Evolutionary conservation across 306 rosid species (phyloP).

Genomic region (Inga oerstediana): DNA sequence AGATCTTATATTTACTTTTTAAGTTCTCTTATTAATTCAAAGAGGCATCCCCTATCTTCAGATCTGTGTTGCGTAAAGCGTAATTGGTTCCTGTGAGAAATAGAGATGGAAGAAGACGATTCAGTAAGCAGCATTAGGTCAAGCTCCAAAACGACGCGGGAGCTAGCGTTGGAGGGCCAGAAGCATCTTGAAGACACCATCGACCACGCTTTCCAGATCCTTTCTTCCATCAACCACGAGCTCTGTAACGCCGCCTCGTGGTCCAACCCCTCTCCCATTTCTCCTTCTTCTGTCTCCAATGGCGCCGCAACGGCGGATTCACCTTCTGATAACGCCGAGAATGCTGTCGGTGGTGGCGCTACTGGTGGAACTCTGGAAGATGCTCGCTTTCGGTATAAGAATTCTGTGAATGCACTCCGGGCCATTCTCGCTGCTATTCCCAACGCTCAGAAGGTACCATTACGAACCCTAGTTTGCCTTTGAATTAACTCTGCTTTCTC

Average conservation of each 20-base stretch:
- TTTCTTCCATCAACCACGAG: conserved; percentile 93
- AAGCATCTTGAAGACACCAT: conserved; percentile 78
- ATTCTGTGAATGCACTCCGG: conserved; percentile 70
- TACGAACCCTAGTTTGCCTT: conserved; percentile 6
- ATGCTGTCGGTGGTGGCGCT: conserved; percentile 36
- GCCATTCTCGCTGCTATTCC: conserved; percentile 74
- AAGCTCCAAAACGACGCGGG: conserved; percentile 58
- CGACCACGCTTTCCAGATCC: conserved; percentile 83
- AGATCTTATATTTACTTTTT: not conserved
- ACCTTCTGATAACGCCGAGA: conserved; percentile 53
- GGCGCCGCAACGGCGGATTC: conserved; percentile 54
- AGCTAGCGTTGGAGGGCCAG: conserved; percentile 80
- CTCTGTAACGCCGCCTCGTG: conserved; percentile 89
- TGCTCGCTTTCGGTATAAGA: conserved; percentile 72
- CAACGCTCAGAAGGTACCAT: conserved; percentile 60
- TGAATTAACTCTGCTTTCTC: not conserved
- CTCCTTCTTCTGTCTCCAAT: conserved; percentile 27
- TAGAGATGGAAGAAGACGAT: conserved; percentile 59
- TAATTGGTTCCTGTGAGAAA: not conserved
- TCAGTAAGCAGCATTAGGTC: conserved; percentile 27
- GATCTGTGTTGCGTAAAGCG: not conserved
- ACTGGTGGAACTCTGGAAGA: conserved; percentile 79
- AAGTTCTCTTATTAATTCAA: too few species aligned
- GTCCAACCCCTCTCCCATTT: conserved; percentile 57
- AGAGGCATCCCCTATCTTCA: not conserved